Evolutionary conservation across 768 basidiomycete genomes (phyloP), one percentile per base, ranked within the genome.

Genomic region (Boletus reticulatus): DNA sequence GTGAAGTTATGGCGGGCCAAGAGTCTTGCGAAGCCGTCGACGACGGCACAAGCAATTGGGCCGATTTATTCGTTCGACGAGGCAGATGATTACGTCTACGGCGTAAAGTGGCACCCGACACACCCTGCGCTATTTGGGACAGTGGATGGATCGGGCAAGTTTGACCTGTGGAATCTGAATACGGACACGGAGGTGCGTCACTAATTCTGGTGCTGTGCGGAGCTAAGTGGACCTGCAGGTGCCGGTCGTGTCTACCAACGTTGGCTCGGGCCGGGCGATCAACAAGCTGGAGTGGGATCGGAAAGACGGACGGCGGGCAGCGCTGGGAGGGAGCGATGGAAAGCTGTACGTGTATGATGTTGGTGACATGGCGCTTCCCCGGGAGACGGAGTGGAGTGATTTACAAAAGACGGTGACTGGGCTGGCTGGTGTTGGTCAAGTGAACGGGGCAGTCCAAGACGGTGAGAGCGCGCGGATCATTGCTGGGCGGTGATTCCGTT

Each of bases 81-180:
- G 72, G 92, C 94, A 13, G 94, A 95, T 67, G 97, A 99, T 71
- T 98, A 98, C 69, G 96, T 99, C 11, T 98, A 97, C 74, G 97
- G 98, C 75, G 95, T 93, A 44, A 92, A 89, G 70, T 99, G 97
- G 97, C 97, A 99, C 69, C 94, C 96, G 7, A 79, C 84, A 14
- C 95, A 99, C 73, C 97, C 97, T 14, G 94, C 96, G 1, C 58
- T 95, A 45, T 99, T 98, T 69, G 95, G 92, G 20, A 86, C 85
- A 5, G 97, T 92, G 3, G 94, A 98, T 68, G 97, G 97, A 3
- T 89, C 91, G 2, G 97, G 95, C 24, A 90, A 88, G 71, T 98
- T 99, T 71, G 93, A 98, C 66, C 67, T 99, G 38, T 99, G 97
- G 97, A 98, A 99, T 72, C 72, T 99, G 68, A 99, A 98, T 70